Evolutionary conservation across 2,329 filamentous ascomycete genomes (phyloP).

Genomic region (Biscogniauxia mediterranea): DNA sequence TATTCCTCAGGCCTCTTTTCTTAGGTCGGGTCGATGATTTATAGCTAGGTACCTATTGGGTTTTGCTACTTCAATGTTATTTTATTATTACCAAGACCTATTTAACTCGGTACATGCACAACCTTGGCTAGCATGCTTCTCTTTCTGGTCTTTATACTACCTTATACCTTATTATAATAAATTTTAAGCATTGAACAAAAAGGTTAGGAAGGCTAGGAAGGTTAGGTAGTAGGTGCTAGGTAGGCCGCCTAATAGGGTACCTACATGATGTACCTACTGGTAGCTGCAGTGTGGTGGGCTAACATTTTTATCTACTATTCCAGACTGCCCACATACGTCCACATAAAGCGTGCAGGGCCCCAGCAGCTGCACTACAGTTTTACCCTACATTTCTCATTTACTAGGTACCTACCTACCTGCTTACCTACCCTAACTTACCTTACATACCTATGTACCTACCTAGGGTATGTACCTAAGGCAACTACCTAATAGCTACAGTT

Average conservation of each 20-base stretch:
- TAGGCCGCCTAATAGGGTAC: conserved; percentile 18
- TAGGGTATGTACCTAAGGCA: conserved; percentile 8
- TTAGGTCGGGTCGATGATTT: background rate
- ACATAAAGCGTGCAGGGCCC: background rate
- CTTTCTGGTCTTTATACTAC: background rate
- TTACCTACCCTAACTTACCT: conserved; percentile 7
- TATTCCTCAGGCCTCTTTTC: background rate
- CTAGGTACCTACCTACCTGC: conserved; percentile 1
- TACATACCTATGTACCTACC: conserved; percentile 15
- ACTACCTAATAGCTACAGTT: background rate
- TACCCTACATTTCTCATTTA: background rate
- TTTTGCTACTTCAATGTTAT: background rate
- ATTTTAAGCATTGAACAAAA: background rate
- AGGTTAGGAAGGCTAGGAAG: background rate
- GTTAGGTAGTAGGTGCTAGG: conserved; percentile 3
- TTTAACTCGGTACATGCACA: background rate
- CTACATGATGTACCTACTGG: conserved; percentile 15
- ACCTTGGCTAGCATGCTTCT: background rate
- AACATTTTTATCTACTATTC: background rate
- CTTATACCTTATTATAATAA: background rate
- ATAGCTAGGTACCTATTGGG: background rate
- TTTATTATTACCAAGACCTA: background rate
- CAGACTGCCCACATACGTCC: background rate
- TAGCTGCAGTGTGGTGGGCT: background rate
- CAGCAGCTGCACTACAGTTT: background rate